Base-by-base conservation (phyloP, 2,329 filamentous ascomycete species). In the Alternaria dauci region DNA sequence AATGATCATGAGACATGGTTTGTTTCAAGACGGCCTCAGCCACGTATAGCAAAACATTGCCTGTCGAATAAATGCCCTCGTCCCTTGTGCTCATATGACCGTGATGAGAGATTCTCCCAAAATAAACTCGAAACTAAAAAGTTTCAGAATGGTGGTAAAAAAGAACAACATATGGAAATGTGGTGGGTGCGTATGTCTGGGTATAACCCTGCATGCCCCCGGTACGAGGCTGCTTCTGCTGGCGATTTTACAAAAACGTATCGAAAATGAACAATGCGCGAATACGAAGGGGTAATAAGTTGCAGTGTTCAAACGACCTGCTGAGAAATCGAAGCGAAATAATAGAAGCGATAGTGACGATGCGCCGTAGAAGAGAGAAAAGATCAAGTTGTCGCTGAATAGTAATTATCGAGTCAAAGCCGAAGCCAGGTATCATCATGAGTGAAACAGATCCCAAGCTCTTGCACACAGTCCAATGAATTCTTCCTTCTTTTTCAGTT, bases 401-500 rank as follows among this genome's bases (percentile, higher is more conserved):
- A 42, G 26, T 38, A 38, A 63, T 59, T 59, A 55, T 60, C 52
- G 43, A 60, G 65, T 26, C 47, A 50, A 59, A 64, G 55, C 55
- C 39, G 63, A 43, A 63, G 56, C 59, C 51, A 52, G 58, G 46
- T 50, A 50, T 50, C 59, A 65, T 74, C 65, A 97, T 63, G 93
- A 97, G 82, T 98, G 95, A 80, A 98, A 97, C 28, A 99, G 81
- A 81, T 99, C 95, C 95, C 95, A 99, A 8, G 95, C 95, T 73
- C 92, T 86, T 69, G 92, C 89, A 77, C 94, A 97, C 51, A 98
- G 82, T 57, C 87, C 84, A 66, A 99, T 83, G 75, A 99, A 99
- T 77, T 97, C 93, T 43, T 97, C 93, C 76, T 93, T 93, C 87
- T 98, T 98, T 74, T 87, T 89, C 70, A 88, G 86, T 77, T 92